These are phyloP conservation scores for Populus ilicifolia DNA, from an alignment of 345 rosid genomes.

Conservation along the genomic window DNA sequence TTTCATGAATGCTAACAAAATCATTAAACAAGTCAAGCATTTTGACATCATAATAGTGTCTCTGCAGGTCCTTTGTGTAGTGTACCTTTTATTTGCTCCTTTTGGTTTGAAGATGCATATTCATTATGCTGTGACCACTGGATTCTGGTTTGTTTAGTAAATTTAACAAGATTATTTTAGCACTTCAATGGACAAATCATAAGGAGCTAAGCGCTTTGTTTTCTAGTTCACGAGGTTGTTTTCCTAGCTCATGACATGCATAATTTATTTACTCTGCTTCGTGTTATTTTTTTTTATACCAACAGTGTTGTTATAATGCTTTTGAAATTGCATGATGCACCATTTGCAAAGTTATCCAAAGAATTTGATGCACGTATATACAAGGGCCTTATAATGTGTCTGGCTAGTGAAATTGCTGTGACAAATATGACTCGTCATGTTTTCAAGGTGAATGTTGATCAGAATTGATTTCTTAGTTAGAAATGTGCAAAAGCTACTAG, in stretches of 20 bases:
- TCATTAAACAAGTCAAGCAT: neutral
- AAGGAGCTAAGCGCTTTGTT: neutral
- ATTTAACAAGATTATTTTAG: neutral
- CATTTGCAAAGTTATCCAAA: neutral
- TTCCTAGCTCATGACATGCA: neutral
- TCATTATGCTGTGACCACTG: neutral
- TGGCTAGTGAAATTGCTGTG: neutral
- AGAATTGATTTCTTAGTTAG: neutral
- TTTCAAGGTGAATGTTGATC: neutral
- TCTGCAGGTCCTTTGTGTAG: neutral
- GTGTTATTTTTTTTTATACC: neutral
- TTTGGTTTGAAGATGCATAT: neutral
- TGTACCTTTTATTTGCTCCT: neutral
- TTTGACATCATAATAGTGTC: neutral
- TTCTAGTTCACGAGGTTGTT: constrained; percentile 3
- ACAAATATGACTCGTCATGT: neutral
- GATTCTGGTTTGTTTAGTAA: neutral
- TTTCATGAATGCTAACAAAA: neutral
- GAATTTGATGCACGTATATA: neutral
- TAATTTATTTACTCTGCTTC: neutral
- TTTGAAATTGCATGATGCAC: neutral
- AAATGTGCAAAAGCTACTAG: neutral
- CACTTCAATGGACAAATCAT: neutral
- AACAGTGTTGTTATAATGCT: neutral
- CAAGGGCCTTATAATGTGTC: neutral